Conservation (phyloP, 495 filamentous ascomycete genomes). For the Barbatosphaeria neglecta region DNA sequence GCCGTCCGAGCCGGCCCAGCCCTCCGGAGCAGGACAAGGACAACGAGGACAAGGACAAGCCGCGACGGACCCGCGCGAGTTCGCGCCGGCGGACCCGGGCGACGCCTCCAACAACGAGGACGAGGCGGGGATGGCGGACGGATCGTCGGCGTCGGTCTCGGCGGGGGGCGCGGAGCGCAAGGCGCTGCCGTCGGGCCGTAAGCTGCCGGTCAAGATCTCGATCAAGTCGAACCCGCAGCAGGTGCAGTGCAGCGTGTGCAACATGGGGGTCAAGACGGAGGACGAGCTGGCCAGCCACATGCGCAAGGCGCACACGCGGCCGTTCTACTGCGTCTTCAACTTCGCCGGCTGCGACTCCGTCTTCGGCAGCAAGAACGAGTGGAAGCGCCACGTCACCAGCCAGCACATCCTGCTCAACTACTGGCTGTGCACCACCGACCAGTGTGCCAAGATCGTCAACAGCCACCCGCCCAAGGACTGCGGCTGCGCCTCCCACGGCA, state of each 20-base stretch:
- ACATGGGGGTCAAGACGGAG: conserved; percentile 25
- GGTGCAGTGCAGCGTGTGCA: conserved; percentile 27
- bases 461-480: too few relatives aligned
- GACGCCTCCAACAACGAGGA: not conserved
- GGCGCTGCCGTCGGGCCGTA: not conserved
- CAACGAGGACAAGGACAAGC: too few relatives aligned
- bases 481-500: too few relatives aligned
- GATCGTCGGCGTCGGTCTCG: not conserved
- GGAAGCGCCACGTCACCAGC: conserved; percentile 76
- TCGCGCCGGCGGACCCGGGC: not conserved
- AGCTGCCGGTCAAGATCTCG: not conserved
- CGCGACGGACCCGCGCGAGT: not conserved
- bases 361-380: conserved; percentile 87
- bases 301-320: conserved; percentile 43
- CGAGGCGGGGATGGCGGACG: not conserved
- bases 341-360: conserved; percentile 62
- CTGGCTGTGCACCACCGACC: conserved; percentile 66
- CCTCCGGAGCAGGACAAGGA: too few relatives aligned
- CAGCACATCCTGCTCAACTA: conserved; percentile 72
- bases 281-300: conserved; percentile 33
- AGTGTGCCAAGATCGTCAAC: conserved; percentile 37
- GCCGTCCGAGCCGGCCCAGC: not conserved
- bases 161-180: not conserved
- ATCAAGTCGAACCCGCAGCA: conserved; percentile 4
- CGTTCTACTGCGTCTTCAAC: conserved; percentile 70